These are phyloP conservation scores for Trichoderma brevicompactum DNA, from an alignment of 2,329 filamentous ascomycete species.

Conservation along the genomic window DNA sequence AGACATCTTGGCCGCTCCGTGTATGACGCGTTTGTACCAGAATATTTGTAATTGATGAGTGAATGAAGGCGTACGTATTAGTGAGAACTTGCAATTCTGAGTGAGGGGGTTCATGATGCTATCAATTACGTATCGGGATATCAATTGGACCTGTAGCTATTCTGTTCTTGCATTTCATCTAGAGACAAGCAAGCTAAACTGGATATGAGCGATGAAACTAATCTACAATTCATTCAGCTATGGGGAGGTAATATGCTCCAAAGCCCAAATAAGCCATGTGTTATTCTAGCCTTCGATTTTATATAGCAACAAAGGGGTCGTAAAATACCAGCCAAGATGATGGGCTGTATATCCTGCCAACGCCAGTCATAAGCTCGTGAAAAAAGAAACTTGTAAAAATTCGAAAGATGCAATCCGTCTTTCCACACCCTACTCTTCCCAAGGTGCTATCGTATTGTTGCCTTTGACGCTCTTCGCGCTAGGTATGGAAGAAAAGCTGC, in stretches of 20 bases:
- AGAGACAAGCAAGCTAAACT: not conserved
- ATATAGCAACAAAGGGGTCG: not conserved
- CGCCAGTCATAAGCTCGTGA: constrained; percentile 21
- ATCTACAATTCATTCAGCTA: not conserved
- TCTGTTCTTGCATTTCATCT: not conserved
- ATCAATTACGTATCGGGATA: not conserved
- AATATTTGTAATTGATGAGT: not conserved
- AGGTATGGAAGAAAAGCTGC: constrained; percentile 41
- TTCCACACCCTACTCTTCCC: constrained; percentile 35
- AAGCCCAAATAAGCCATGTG: constrained; percentile 1
- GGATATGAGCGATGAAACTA: not conserved
- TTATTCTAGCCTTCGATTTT: not conserved
- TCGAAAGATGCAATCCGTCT: not conserved
- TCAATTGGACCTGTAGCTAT: not conserved
- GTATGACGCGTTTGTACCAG: constrained; percentile 3
- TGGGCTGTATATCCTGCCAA: not conserved
- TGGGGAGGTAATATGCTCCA: not conserved
- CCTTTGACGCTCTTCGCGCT: constrained; percentile 40
- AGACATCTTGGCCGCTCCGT: not conserved
- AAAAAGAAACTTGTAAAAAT: not conserved
- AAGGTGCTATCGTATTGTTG: constrained; percentile 42
- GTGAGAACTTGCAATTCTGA: not conserved
- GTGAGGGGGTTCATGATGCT: not conserved
- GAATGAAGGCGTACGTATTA: not conserved
- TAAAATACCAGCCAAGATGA: not conserved